phyloP scores from a whole-genome alignment of 805 yeast genomes.

The Priceomyces castillae region DNA sequence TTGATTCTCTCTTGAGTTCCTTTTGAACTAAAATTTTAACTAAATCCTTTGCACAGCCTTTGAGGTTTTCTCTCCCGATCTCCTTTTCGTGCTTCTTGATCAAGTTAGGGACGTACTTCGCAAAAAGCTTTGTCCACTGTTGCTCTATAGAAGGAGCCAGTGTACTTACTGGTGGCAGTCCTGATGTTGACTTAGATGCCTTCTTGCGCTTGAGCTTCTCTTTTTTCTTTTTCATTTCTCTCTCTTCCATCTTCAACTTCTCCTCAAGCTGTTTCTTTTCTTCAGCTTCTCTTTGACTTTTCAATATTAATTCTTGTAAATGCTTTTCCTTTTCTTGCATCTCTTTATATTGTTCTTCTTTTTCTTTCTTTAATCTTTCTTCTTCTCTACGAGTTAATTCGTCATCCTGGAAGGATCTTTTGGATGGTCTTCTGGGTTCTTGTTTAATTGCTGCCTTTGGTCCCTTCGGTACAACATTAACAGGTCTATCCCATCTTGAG shows the following conservation, averaged over 20 bases:
- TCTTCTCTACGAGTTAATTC: slow-evolving; percentile 33
- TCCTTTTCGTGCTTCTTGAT: slow-evolving; percentile 62
- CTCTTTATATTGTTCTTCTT: slow-evolving; percentile 31
- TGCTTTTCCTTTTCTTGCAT: slow-evolving; percentile 34
- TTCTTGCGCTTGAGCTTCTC: slow-evolving; percentile 10
- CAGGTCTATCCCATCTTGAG: slow-evolving; percentile 64
- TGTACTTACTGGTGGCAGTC: slow-evolving; percentile 5
- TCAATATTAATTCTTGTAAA: slow-evolving; percentile 34
- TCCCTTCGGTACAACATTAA: slow-evolving; percentile 30
- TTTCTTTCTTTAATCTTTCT: slow-evolving; percentile 29
- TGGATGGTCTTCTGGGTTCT: slow-evolving; percentile 4
- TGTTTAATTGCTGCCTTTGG: slow-evolving; percentile 22
- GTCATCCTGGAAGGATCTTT: slow-evolving; percentile 14
- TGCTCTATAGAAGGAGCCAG: slow-evolving; percentile 15
- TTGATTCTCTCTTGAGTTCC: slow-evolving; percentile 50
- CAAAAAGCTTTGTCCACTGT: slow-evolving; percentile 54
- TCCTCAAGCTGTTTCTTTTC: slow-evolving; percentile 28
- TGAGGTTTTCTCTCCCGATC: slow-evolving; percentile 70
- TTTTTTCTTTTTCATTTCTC: slow-evolving; percentile 21
- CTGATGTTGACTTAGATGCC: slow-evolving; percentile 4
- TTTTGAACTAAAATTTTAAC: slow-evolving; percentile 65
- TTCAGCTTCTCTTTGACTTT: slow-evolving; percentile 29
- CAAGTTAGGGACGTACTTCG: slow-evolving; percentile 74
- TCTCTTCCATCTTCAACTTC: slow-evolving; percentile 18
- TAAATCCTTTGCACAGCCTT: slow-evolving; percentile 77